Percentiles rank a stretch among this genome's conserved stretches.
Evolutionary conservation across 371 early-diverging fungal genomes (phyloP).

Genomic region (Amoeboaphelidium protococcarum): DNA sequence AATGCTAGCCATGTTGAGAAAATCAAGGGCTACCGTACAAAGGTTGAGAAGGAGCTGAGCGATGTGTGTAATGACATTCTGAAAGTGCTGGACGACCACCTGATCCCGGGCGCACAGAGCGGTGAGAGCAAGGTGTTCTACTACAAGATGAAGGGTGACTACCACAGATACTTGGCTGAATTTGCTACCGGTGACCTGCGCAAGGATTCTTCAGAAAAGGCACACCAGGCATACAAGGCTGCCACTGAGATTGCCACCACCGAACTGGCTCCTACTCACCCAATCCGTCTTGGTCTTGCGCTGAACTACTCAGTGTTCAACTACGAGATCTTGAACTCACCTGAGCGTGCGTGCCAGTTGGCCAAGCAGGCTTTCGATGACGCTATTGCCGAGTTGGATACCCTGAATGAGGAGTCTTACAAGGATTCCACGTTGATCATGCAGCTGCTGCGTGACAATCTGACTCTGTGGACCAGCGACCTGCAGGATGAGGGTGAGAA

Average conservation of each 20-base stretch:
- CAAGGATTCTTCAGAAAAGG: conserved; percentile 55
- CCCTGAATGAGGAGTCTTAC: conserved; percentile 96
- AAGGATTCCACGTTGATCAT: conserved; percentile 99
- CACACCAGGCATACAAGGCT: conserved; percentile 84
- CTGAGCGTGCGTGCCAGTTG: conserved; percentile 92
- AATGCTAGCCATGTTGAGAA: conserved; percentile 51
- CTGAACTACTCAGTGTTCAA: conserved; percentile 99
- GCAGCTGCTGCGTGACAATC: conserved; percentile 98
- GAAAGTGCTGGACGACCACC: conserved; percentile 57
- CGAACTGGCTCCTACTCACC: conserved; percentile 88
- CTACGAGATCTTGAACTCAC: conserved; percentile 98
- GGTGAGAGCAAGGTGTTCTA: conserved; percentile 96
- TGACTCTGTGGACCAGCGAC: conserved; percentile 98
- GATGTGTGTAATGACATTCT: conserved; percentile 91
- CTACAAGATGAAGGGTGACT: conserved; percentile 99
- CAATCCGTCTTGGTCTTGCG: conserved; percentile 95
- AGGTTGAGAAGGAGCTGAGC: conserved; percentile 79
- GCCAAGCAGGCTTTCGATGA: conserved; percentile 98
- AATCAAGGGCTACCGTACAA: conserved; percentile 69
- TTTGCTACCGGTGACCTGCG: conserved; percentile 66
- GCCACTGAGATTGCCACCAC: conserved; percentile 85
- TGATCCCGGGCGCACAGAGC: conserved; percentile 57
- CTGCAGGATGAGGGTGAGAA: conserved; percentile 40
- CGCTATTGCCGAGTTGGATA: conserved; percentile 98
- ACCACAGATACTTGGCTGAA: conserved; percentile 98